phyloP scores from a whole-genome alignment of 208 protist genomes.

The Tritrichomonas musculus region DNA sequence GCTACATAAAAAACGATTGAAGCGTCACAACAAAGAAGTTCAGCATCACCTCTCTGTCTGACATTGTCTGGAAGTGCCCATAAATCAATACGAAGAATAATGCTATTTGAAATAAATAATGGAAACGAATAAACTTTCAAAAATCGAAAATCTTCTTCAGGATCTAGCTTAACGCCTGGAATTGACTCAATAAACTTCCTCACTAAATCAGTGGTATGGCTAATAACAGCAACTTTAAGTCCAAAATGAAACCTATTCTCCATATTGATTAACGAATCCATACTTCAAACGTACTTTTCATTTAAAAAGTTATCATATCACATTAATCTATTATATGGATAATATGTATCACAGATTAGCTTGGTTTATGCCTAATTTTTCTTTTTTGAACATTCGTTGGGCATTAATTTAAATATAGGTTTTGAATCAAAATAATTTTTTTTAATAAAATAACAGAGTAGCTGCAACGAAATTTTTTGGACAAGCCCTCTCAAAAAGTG shows the following conservation, averaged over 20 bases:
- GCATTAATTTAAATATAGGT: too few relatives aligned
- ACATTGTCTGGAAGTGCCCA: constrained; percentile 23
- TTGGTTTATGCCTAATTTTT: too few relatives aligned
- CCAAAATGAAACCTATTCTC: constrained; percentile 13
- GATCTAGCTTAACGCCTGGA: not conserved
- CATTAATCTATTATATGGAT: too few relatives aligned
- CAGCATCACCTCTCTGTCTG: not conserved
- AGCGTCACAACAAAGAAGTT: constrained; percentile 23
- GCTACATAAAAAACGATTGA: constrained; percentile 14
- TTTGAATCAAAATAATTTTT: too few relatives aligned
- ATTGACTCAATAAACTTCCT: not conserved
- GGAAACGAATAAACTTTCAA: constrained; percentile 6
- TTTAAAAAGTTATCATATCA: too few relatives aligned
- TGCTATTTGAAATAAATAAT: not conserved
- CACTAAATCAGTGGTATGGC: not conserved
- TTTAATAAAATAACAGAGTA: too few relatives aligned
- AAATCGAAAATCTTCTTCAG: not conserved
- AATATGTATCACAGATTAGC: too few relatives aligned
- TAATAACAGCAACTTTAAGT: not conserved
- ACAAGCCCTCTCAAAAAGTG: too few relatives aligned
- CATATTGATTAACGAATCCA: not conserved
- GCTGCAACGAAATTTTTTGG: too few relatives aligned
- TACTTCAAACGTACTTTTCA: too few relatives aligned
- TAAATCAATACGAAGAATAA: constrained; percentile 9
- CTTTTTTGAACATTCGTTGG: too few relatives aligned